Percentiles rank a stretch among this genome's conserved stretches.
These are phyloP conservation scores for Fraxinus greggii DNA, from an alignment of 305 asterid genomes.

Conservation along the genomic window DNA sequence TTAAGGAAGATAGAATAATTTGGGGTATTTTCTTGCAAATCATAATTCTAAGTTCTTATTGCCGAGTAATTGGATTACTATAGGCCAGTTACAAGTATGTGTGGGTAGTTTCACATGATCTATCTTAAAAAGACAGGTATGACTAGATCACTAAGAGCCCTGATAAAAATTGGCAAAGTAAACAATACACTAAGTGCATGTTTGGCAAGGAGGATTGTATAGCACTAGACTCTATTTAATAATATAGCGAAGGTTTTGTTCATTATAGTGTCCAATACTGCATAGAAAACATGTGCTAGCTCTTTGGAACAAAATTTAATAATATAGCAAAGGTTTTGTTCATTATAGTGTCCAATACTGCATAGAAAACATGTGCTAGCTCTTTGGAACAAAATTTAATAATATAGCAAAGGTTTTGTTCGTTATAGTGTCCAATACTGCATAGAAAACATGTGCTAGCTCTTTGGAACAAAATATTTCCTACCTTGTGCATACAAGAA, in stretches of 20 bases:
- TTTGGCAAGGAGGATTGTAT: neutral
- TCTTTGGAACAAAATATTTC: neutral
- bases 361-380: too few relatives aligned
- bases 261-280: neutral
- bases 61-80: neutral
- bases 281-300: neutral
- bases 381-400: too few relatives aligned
- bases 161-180: neutral
- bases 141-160: neutral
- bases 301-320: too few relatives aligned
- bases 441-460: neutral
- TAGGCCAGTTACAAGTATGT: neutral
- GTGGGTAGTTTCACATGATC: neutral
- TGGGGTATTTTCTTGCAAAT: neutral
- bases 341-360: too few relatives aligned
- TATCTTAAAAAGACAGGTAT: neutral
- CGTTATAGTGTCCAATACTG: too few relatives aligned
- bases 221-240: neutral
- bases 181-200: neutral
- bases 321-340: too few relatives aligned
- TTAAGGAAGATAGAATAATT: neutral
- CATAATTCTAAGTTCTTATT: neutral
- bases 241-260: neutral
- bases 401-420: too few relatives aligned
- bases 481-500: constrained; percentile 54